Percentiles rank a stretch among this genome's conserved stretches.
Conservation (phyloP, 768 basidiomycete species). For the Phallus indusiatus region DNA sequence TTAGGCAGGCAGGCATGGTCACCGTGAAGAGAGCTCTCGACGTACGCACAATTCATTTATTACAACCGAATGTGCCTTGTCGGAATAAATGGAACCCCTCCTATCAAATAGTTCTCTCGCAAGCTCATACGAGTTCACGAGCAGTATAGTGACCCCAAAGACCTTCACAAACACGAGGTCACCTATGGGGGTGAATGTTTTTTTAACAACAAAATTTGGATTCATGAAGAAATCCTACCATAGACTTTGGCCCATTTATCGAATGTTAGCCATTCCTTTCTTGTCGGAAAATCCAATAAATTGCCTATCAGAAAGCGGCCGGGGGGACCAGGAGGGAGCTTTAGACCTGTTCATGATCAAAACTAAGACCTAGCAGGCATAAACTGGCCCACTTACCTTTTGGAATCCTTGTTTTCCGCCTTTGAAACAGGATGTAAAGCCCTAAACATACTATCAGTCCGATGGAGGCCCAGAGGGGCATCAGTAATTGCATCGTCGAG, state of each 20-base stretch:
- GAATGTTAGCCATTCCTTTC: background rate
- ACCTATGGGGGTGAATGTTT: background rate
- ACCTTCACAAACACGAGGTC: no score
- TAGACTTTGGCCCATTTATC: background rate
- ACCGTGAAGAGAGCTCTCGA: background rate
- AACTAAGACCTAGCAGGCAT: background rate
- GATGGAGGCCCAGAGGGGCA: background rate
- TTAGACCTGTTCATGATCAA: background rate
- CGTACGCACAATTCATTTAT: conserved; percentile 11
- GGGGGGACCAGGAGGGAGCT: background rate
- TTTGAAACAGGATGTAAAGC: background rate
- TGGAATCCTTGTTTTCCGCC: no score
- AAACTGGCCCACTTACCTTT: background rate
- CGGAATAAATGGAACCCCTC: conserved; percentile 12
- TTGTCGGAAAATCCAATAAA: background rate
- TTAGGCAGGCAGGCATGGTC: background rate
- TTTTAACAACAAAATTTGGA: background rate
- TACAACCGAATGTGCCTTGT: conserved; percentile 10
- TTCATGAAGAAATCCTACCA: background rate
- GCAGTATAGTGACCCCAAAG: no score
- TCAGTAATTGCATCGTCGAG: no score
- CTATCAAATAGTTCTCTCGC: conserved; percentile 15
- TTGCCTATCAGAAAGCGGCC: background rate
- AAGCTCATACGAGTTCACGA: conserved; percentile 13
- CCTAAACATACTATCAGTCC: background rate